Evolutionary conservation across 495 filamentous ascomycete genomes (phyloP).

Genomic region (Wilcoxina mikolae): DNA sequence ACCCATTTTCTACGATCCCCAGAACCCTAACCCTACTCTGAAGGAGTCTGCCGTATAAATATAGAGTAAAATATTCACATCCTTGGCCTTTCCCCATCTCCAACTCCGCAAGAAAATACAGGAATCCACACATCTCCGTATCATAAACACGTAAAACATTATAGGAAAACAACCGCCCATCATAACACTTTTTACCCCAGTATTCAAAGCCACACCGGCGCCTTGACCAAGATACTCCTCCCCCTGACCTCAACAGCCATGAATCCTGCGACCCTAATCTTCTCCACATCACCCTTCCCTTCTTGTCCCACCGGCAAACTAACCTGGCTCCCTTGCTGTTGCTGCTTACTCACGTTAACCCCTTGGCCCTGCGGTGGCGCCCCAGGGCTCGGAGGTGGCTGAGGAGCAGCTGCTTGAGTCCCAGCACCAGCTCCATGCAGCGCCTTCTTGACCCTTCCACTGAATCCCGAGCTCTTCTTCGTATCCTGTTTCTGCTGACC

Average conservation of each 20-base stretch:
- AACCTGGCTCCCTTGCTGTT: background rate
- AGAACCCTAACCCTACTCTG: no score
- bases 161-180: no score
- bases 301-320: constrained; percentile 18
- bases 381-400: constrained; percentile 11
- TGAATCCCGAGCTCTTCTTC: constrained; percentile 13
- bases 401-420: constrained; percentile 14
- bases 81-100: background rate
- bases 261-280: constrained; percentile 72
- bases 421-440: background rate
- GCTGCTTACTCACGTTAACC: constrained; percentile 6
- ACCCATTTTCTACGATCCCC: no score
- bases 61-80: background rate
- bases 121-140: no score
- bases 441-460: background rate
- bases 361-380: background rate
- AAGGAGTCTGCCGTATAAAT: no score
- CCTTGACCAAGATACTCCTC: constrained; percentile 68
- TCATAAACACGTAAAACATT: no score
- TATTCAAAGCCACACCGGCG: constrained; percentile 60
- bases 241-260: constrained; percentile 74
- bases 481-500: constrained; percentile 31
- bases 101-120: no score
- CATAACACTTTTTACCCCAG: background rate
- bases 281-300: constrained; percentile 33